Percentiles rank a stretch among this genome's conserved stretches.
Evolutionary conservation across 495 filamentous ascomycete genomes (phyloP).

Genomic region (Aspergillus ellipticus): DNA sequence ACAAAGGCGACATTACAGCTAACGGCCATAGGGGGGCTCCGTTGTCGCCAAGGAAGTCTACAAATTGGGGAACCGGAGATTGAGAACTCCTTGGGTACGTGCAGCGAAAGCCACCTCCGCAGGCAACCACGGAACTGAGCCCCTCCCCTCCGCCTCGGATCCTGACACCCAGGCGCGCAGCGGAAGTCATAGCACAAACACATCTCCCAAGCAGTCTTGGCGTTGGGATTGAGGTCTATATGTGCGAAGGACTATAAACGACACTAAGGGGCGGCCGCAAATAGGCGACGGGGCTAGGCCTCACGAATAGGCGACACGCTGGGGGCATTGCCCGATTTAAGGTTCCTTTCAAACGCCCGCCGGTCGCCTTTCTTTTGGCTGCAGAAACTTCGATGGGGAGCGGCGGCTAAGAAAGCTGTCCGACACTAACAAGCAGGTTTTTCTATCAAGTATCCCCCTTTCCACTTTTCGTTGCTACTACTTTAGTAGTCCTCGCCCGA

Average conservation of each 20-base stretch:
- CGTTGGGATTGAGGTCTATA: not conserved
- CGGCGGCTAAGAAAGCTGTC: too few relatives aligned
- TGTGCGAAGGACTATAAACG: not conserved
- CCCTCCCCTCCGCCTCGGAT: not conserved
- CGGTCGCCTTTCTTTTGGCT: not conserved
- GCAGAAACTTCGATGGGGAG: not conserved
- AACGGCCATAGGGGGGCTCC: too few relatives aligned
- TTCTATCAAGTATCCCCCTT: not conserved
- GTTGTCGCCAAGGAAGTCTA: not conserved
- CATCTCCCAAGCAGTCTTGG: not conserved
- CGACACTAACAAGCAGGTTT: not conserved
- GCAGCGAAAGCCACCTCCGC: not conserved
- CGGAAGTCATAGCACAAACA: too few relatives aligned
- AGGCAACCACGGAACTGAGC: not conserved
- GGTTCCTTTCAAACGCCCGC: not conserved
- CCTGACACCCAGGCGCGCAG: too few relatives aligned
- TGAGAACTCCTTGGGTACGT: not conserved
- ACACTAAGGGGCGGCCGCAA: not conserved
- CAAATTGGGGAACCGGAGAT: not conserved
- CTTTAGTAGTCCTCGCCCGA: too few relatives aligned
- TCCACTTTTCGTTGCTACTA: too few relatives aligned
- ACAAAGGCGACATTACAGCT: too few relatives aligned
- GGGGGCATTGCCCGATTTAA: not conserved
- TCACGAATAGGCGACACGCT: not conserved
- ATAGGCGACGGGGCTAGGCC: not conserved